Evolutionary conservation across 306 rosid species (phyloP), one percentile per base, ranked within the genome.

Genomic region (Leucaena leucocephala): DNA sequence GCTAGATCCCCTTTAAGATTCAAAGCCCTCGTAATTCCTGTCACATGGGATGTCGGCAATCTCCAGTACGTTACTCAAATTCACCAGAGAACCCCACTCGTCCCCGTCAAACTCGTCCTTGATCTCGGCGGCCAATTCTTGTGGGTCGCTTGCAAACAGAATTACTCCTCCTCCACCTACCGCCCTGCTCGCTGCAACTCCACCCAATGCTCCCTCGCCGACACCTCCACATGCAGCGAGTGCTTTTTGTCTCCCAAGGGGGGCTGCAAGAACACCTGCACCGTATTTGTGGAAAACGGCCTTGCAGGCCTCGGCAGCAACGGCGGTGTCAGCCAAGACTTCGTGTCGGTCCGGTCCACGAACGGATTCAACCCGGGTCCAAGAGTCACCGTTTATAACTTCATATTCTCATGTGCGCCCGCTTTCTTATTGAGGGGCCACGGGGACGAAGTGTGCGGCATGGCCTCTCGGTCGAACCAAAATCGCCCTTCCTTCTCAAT

Each of bases 241-340:
- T 90, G 93, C 81, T 84, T 78, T 72, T 86, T 90, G 1, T 43
- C 86, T 3, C 90, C 88, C 0, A 82, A 39, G 36, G 90, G 90
- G 0, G 93, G 91, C 7, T 90, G 93, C 86, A 90, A 90, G 83
- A 90, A 87, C 86, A 84, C 93, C 0, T 86, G 91, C 68, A 81
- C 91, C 6, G 55, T 84, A 74, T 0, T 0, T 0, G 87, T 90
- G 0, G 93, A 67, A 83, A 90, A 90, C 87, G 82, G 84, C 62
- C 36, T 87, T 39, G 82, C 88, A 0, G 34, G 27, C 82, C 87
- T 90, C 15, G 88, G 88, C 73, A 86, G 91, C 7, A 0, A 79
- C 9, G 91, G 91, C 16, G 93, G 87, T 21, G 82, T 87, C 3
- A 88, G 87, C 2, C 43, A 78, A 13, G 93, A 87, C 52, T 83